phyloP scores from a whole-genome alignment of 345 rosid species.

The Combretum micranthum region DNA sequence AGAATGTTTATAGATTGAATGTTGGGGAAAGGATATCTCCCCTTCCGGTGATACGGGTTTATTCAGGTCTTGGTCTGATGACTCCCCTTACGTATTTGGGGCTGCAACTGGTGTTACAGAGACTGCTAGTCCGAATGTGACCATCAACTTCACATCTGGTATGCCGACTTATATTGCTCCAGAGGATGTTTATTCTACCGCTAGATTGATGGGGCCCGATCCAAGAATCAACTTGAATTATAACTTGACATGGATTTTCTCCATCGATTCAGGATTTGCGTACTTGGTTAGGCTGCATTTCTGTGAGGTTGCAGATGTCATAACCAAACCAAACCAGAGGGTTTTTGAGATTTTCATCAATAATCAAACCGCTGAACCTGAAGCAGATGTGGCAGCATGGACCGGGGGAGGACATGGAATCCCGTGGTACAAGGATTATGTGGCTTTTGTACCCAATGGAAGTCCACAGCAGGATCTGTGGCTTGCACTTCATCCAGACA shows the following conservation, averaged over 20 bases:
- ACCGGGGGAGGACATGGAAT: slow-evolving; percentile 8
- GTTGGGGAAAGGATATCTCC: slow-evolving; percentile 14
- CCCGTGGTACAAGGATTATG: slow-evolving; percentile 19
- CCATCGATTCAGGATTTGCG: slow-evolving; percentile 17
- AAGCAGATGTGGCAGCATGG: slow-evolving; percentile 14
- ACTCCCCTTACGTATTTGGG: slow-evolving; percentile 11
- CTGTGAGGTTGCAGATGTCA: slow-evolving; percentile 10
- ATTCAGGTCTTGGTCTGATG: slow-evolving; percentile 25
- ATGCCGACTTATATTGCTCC: slow-evolving; percentile 14
- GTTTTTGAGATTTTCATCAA: slow-evolving; percentile 18
- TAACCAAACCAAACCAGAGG: slow-evolving; percentile 9
- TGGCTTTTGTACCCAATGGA: slow-evolving; percentile 6
- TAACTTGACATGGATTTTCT: slow-evolving; percentile 20
- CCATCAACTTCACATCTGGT: not conserved
- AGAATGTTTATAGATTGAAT: slow-evolving; percentile 18
- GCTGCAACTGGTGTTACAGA: slow-evolving; percentile 12
- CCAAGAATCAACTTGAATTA: slow-evolving; percentile 1
- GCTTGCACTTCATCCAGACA: slow-evolving; percentile 13
- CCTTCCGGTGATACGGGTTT: slow-evolving; percentile 13
- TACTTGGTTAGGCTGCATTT: slow-evolving; percentile 31
- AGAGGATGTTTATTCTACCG: slow-evolving; percentile 8
- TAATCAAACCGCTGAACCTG: slow-evolving; percentile 14
- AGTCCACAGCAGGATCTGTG: slow-evolving; percentile 13
- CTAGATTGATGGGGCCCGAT: slow-evolving; percentile 13
- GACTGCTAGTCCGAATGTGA: not conserved